A percentile compares a stretch with the other conserved stretches of the same genome.
Evolutionary conservation across 73 alveolate species (phyloP).

Genomic region (Stentor coeruleus): DNA sequence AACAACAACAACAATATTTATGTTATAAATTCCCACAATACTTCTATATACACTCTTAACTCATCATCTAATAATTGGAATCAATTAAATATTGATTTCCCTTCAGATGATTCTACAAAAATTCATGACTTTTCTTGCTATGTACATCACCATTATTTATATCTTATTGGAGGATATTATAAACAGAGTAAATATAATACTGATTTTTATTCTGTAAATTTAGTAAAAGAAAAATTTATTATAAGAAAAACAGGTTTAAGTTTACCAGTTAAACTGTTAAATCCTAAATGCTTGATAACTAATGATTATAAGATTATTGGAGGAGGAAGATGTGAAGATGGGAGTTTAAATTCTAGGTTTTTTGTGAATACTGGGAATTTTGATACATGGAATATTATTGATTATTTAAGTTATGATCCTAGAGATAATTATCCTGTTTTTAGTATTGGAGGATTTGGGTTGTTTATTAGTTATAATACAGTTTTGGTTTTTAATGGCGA

Average conservation of each 20-base stretch:
- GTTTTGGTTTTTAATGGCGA: not conserved
- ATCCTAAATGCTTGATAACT: not conserved
- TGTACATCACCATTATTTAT: not conserved
- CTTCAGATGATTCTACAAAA: not conserved
- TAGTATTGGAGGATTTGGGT: not conserved
- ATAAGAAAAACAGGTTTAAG: not conserved
- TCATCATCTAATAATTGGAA: not conserved
- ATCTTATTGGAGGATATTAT: not conserved
- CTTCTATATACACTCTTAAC: not conserved
- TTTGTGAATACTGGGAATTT: not conserved
- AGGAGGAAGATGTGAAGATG: not conserved
- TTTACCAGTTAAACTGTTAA: not conserved
- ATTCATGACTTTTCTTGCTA: not conserved
- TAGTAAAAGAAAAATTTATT: too few species aligned
- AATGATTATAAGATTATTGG: not conserved
- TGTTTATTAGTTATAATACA: not conserved
- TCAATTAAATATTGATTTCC: not conserved
- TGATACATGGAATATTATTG: not conserved
- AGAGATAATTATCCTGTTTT: not conserved
- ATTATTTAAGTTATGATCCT: too few species aligned
- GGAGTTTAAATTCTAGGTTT: not conserved
- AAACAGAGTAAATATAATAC: too few species aligned
- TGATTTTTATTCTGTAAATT: not conserved
- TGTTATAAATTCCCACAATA: not conserved
- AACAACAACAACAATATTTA: not conserved